Conservation (phyloP, 192 early-diverging fungal genomes). For the Coemansia sp. region DNA sequence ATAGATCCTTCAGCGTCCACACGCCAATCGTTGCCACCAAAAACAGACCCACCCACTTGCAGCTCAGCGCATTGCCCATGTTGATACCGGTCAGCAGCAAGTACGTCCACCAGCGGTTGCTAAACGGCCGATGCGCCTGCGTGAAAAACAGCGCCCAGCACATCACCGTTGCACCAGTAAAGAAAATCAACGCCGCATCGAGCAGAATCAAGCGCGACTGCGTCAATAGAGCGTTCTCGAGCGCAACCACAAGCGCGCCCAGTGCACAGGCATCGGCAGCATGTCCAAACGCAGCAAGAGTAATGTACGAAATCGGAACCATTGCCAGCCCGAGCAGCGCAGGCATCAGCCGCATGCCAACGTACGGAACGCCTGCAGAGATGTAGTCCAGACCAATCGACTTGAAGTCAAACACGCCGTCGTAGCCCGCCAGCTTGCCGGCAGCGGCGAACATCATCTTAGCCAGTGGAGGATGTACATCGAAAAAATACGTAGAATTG, state of each 20-base stretch:
- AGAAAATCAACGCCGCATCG: constrained; percentile 83
- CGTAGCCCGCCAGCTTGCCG: constrained; percentile 81
- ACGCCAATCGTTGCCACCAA: constrained; percentile 82
- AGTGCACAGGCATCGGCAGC: constrained; percentile 71
- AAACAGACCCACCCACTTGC: constrained; percentile 96
- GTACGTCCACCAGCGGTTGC: constrained; percentile 82
- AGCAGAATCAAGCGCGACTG: constrained; percentile 91
- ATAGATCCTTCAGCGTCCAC: constrained; percentile 81
- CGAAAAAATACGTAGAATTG: constrained; percentile 85
- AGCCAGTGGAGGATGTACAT: constrained; percentile 94
- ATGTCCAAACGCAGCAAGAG: constrained; percentile 78
- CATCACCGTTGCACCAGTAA: constrained; percentile 53
- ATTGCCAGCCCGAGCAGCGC: constrained; percentile 78
- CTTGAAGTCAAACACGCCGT: constrained; percentile 91
- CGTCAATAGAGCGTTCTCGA: constrained; percentile 88
- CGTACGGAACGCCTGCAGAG: constrained; percentile 84
- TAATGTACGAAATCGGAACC: constrained; percentile 81
- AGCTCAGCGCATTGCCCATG: constrained; percentile 69
- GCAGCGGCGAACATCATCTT: constrained; percentile 83
- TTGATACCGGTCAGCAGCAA: constrained; percentile 79
- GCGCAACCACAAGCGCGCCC: constrained; percentile 75
- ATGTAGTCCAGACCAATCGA: constrained; percentile 91
- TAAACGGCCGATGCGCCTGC: constrained; percentile 29
- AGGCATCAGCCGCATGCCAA: constrained; percentile 78
- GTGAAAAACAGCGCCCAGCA: constrained; percentile 37